phyloP scores from a whole-genome alignment of 2,329 filamentous ascomycete species.

The Cytospora mali region DNA sequence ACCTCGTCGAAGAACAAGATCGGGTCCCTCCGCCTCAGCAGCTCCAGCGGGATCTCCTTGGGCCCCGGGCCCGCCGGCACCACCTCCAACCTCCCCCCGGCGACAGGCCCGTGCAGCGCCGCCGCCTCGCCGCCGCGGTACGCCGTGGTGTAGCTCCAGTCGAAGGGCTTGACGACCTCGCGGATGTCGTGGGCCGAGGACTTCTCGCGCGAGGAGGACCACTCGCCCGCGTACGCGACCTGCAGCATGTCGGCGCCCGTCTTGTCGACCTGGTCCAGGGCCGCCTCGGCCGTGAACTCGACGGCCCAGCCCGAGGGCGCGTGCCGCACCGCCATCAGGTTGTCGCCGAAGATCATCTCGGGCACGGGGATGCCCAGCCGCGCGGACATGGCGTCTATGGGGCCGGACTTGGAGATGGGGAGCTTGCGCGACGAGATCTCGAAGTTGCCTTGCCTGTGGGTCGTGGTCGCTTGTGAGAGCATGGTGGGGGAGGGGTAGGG shows the following conservation, averaged over 20 bases:
- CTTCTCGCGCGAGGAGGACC: conserved; percentile 70
- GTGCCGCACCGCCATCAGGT: conserved; percentile 77
- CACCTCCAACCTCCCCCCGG: conserved; percentile 14
- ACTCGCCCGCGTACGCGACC: conserved; percentile 89
- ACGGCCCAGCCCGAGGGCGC: conserved; percentile 74
- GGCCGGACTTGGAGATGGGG: conserved; percentile 88
- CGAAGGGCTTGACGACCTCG: conserved; percentile 92
- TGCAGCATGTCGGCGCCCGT: conserved; percentile 88
- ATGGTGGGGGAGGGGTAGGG: conserved; percentile 56
- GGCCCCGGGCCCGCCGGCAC: neutral
- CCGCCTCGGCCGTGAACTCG: conserved; percentile 82
- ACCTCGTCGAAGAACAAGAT: conserved; percentile 98
- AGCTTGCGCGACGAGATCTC: conserved; percentile 82
- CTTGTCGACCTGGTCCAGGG: conserved; percentile 90
- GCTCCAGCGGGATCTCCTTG: conserved; percentile 74
- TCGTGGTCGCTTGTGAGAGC: conserved; percentile 56
- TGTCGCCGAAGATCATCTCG: conserved; percentile 99
- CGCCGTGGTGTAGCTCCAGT: conserved; percentile 95
- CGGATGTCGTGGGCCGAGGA: conserved; percentile 85
- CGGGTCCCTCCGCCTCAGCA: conserved; percentile 86
- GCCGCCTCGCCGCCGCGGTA: conserved; percentile 70
- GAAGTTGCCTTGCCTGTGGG: conserved; percentile 66
- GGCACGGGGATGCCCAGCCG: conserved; percentile 84
- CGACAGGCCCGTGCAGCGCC: conserved; percentile 3
- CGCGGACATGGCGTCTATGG: conserved; percentile 82